These are phyloP conservation scores for Ceriops tagal DNA, from an alignment of 345 rosid species.

Conservation along the genomic window DNA sequence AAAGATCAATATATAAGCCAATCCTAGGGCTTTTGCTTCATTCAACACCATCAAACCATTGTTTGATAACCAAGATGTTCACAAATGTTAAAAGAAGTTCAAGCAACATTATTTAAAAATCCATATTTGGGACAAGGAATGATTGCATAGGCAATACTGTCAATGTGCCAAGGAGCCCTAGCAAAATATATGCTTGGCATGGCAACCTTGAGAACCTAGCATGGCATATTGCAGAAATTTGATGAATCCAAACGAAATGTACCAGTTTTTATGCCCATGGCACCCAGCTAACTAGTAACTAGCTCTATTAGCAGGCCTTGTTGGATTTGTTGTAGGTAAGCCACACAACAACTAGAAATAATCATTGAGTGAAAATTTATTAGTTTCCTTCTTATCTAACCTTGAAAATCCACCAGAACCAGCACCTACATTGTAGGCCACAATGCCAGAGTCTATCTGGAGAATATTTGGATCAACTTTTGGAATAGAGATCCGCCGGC, in stretches of 20 bases:
- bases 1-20: too few relatives aligned
- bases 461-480: conserved; percentile 46
- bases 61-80: too few relatives aligned
- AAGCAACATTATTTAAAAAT: too few relatives aligned
- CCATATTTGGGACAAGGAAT: too few relatives aligned
- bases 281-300: neutral
- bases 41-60: too few relatives aligned
- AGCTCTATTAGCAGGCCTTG: neutral
- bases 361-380: neutral
- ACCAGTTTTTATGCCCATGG: neutral
- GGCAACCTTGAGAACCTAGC: too few relatives aligned
- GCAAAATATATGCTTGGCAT: too few relatives aligned
- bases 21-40: too few relatives aligned
- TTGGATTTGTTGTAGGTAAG: neutral
- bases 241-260: neutral
- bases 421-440: conserved; percentile 77
- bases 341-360: too few relatives aligned
- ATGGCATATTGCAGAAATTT: too few relatives aligned
- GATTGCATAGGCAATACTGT: neutral
- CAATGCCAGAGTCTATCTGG: conserved; percentile 56
- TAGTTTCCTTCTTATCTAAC: conserved; percentile 25
- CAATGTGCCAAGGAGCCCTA: neutral
- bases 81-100: too few relatives aligned
- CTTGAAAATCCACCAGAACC: conserved; percentile 96
- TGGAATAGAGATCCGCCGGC: conserved; percentile 44